These are phyloP conservation scores for Alternaria tenuissima DNA, from an alignment of 2,329 filamentous ascomycete species.

Conservation along the genomic window DNA sequence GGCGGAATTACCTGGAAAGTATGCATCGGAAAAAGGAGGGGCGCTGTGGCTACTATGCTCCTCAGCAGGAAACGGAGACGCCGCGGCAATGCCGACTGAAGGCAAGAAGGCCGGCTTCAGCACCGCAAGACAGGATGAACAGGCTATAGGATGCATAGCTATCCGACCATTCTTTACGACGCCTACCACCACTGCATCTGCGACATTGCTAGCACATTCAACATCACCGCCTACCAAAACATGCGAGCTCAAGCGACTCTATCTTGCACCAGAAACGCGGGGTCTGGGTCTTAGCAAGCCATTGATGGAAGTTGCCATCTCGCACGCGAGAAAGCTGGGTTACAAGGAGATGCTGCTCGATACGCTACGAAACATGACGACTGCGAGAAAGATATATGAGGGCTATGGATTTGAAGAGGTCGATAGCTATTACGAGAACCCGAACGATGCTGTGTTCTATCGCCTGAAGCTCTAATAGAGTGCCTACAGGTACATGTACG, in stretches of 20 bases:
- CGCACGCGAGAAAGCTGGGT: conserved; percentile 56
- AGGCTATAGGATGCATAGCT: conserved; percentile 60
- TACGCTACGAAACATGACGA: conserved; percentile 62
- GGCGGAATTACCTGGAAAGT: conserved; percentile 62
- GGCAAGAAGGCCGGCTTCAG: neutral
- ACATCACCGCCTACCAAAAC: conserved; percentile 18
- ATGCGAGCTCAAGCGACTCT: conserved; percentile 68
- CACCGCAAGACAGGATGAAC: conserved; percentile 7
- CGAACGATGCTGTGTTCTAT: conserved; percentile 64
- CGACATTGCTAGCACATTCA: conserved; percentile 10
- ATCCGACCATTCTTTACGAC: conserved; percentile 53
- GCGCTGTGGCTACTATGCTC: conserved; percentile 59
- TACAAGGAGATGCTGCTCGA: conserved; percentile 65
- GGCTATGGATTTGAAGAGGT: conserved; percentile 62
- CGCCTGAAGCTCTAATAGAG: conserved; percentile 39
- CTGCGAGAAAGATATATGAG: conserved; percentile 60
- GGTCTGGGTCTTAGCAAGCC: conserved; percentile 58
- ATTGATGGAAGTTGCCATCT: conserved; percentile 57
- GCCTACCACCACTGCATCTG: conserved; percentile 8
- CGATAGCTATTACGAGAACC: conserved; percentile 63
- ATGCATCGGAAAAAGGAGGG: conserved; percentile 56
- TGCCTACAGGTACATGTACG: neutral
- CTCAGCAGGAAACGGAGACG: neutral
- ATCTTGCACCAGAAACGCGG: conserved; percentile 58
- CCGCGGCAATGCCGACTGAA: neutral